These are phyloP conservation scores for Maudiozyma saulgeensis DNA, from an alignment of 805 yeast species.

Conservation along the genomic window DNA sequence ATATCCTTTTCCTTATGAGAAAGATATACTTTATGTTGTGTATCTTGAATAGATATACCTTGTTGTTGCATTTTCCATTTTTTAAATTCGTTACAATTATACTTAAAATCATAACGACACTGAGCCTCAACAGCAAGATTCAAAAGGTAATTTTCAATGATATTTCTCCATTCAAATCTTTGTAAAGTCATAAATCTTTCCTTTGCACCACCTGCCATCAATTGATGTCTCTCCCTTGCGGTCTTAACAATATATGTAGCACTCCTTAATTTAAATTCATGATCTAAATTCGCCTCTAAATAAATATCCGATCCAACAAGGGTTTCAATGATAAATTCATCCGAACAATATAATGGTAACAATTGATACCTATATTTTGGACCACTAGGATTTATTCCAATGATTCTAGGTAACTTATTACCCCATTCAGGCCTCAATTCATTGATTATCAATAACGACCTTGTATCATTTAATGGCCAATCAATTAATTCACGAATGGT, in stretches of 20 bases:
- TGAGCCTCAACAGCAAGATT: constrained; percentile 58
- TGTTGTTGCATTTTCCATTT: constrained; percentile 23
- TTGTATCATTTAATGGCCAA: constrained; percentile 57
- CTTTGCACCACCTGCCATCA: constrained; percentile 12
- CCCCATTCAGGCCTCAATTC: constrained; percentile 43
- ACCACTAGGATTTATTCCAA: neutral
- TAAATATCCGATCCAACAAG: constrained; percentile 49
- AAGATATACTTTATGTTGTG: constrained; percentile 17
- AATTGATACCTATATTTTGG: constrained; percentile 6
- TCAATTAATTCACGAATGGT: constrained; percentile 48
- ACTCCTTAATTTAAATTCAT: constrained; percentile 40
- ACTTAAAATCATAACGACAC: constrained; percentile 50
- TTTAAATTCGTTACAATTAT: constrained; percentile 27
- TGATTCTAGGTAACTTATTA: constrained; percentile 35
- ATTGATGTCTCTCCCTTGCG: constrained; percentile 37
- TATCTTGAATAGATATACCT: neutral
- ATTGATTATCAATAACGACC: constrained; percentile 48
- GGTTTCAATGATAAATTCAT: constrained; percentile 35
- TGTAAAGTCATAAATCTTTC: constrained; percentile 17
- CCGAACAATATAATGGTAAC: constrained; percentile 43
- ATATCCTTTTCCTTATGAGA: constrained; percentile 42
- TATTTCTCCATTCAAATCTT: constrained; percentile 55
- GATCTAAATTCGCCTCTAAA: constrained; percentile 35
- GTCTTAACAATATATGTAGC: constrained; percentile 48
- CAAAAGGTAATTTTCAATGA: constrained; percentile 53